Percentiles rank a stretch among this genome's conserved stretches.
These are phyloP conservation scores for Kappamyces sp. DNA, from an alignment of 192 early-diverging fungal species.

Conservation along the genomic window DNA sequence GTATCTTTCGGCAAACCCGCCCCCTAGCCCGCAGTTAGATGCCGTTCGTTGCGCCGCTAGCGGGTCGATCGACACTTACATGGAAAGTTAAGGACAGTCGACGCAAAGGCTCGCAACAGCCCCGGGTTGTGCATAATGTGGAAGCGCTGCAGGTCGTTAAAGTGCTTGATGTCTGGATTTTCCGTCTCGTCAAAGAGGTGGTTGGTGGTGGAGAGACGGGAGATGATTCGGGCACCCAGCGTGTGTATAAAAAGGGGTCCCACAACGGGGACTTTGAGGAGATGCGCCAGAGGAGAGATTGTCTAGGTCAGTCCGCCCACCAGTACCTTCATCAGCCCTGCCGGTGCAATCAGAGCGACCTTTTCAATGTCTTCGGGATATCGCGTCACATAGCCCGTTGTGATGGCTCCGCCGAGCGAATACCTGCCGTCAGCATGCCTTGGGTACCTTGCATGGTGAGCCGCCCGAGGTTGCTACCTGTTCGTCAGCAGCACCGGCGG, in stretches of 20 bases:
- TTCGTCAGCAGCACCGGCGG: slow-evolving; percentile 37
- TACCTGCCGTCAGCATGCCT: slow-evolving; percentile 22
- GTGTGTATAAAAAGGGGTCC: slow-evolving; percentile 11
- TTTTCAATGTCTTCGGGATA: slow-evolving; percentile 37
- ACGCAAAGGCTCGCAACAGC: slow-evolving; percentile 8
- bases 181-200: too few species aligned
- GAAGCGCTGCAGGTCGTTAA: background rate
- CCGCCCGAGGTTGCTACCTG: slow-evolving; percentile 26
- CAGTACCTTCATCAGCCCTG: slow-evolving; percentile 33
- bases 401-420: slow-evolving; percentile 44
- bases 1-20: too few species aligned
- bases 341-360: slow-evolving; percentile 38
- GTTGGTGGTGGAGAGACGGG: background rate
- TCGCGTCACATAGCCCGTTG: slow-evolving; percentile 31
- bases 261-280: slow-evolving; percentile 1
- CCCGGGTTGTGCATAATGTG: slow-evolving; percentile 12
- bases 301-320: too few species aligned
- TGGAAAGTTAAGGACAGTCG: slow-evolving; percentile 9
- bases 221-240: background rate
- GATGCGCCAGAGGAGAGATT: background rate
- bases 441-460: slow-evolving; percentile 33
- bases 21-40: too few species aligned
- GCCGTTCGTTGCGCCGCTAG: background rate
- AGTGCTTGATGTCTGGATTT: background rate
- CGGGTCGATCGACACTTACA: background rate